These are phyloP conservation scores for Candida arabinofermentans DNA, from an alignment of 805 yeast species.

Conservation along the genomic window DNA sequence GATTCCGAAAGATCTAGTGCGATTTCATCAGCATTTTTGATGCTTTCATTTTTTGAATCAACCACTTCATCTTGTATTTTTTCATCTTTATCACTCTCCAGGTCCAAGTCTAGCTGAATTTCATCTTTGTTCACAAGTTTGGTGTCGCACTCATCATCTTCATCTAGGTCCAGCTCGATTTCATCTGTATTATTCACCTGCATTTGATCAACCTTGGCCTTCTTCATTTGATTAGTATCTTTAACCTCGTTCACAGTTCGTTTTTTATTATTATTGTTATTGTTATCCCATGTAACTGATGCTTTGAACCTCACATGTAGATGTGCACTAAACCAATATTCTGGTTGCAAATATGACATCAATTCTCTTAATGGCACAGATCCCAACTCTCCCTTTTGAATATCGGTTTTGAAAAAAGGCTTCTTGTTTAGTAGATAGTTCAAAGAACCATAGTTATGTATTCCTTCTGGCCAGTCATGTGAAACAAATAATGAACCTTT, in stretches of 20 bases:
- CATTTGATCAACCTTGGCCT: neutral
- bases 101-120: too few relatives aligned
- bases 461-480: slow-evolving; percentile 95
- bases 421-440: slow-evolving; percentile 48
- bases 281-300: slow-evolving; percentile 29
- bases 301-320: slow-evolving; percentile 76
- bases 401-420: slow-evolving; percentile 65
- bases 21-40: slow-evolving; percentile 5
- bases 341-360: slow-evolving; percentile 53
- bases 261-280: slow-evolving; percentile 3
- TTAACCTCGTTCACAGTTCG: neutral
- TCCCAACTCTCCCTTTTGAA: slow-evolving; percentile 59
- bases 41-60: slow-evolving; percentile 1
- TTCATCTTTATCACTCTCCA: slow-evolving; percentile 3
- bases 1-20: slow-evolving; percentile 4
- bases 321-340: slow-evolving; percentile 86
- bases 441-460: slow-evolving; percentile 62
- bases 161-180: slow-evolving; percentile 25
- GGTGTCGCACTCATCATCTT: neutral
- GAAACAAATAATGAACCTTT: slow-evolving; percentile 55
- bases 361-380: slow-evolving; percentile 61
- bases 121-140: slow-evolving; percentile 7
- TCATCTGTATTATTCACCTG: slow-evolving; percentile 20
- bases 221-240: neutral
- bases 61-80: neutral